A percentile compares a stretch with the other conserved stretches of the same genome.
phyloP scores from a whole-genome alignment of 202 grass and related monocot genomes.

The Zizania palustris region DNA sequence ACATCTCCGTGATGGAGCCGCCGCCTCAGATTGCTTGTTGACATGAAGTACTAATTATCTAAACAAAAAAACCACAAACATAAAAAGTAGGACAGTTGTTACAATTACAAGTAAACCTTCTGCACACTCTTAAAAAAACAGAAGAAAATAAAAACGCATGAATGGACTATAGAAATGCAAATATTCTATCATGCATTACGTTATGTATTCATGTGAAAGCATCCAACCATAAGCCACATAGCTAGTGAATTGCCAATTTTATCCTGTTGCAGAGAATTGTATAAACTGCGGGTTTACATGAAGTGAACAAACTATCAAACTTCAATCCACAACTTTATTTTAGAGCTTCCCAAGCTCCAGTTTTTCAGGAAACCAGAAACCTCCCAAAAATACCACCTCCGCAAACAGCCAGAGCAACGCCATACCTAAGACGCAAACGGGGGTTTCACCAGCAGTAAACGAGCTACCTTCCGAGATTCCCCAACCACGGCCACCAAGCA shows the following conservation, averaged over 20 bases:
- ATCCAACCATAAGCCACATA: background rate
- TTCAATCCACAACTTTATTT: background rate
- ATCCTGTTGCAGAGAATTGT: background rate
- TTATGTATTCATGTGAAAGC: background rate
- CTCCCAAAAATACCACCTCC: background rate
- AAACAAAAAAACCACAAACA: background rate
- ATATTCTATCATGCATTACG: background rate
- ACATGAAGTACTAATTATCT: constrained; percentile 43
- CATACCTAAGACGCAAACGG: background rate
- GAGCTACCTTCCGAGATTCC: background rate
- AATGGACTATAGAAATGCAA: background rate
- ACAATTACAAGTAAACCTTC: background rate
- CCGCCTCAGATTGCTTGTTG: constrained; percentile 68
- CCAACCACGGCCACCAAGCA: background rate
- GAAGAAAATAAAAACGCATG: constrained; percentile 1
- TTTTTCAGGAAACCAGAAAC: background rate
- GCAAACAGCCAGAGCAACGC: background rate
- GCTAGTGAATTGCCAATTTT: background rate
- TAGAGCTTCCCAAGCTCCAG: background rate
- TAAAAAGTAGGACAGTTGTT: background rate
- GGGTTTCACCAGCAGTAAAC: background rate
- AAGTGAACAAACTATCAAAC: background rate
- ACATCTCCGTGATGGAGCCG: constrained; percentile 76
- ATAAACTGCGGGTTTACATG: background rate
- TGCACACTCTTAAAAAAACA: background rate